phyloP scores from a whole-genome alignment of 1,139 yeast species.

The Suzukiozyma palmioleophila region DNA sequence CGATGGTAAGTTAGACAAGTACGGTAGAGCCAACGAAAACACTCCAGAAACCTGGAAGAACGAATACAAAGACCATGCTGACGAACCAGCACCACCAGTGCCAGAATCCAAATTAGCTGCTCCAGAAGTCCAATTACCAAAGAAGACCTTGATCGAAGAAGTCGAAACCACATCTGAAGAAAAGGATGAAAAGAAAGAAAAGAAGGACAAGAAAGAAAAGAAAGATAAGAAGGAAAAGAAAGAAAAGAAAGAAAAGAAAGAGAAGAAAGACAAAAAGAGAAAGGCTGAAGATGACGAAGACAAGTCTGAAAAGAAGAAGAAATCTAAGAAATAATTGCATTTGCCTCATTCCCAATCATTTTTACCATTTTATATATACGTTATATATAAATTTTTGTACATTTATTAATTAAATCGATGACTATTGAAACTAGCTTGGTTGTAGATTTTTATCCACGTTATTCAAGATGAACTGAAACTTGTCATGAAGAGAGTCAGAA shows the following conservation, averaged over 20 bases:
- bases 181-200: constrained; percentile 41
- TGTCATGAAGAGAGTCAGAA: constrained; percentile 11
- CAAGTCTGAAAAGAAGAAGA: constrained; percentile 43
- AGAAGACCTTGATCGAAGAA: constrained; percentile 35
- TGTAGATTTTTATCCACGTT: constrained; percentile 7
- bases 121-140: constrained; percentile 50
- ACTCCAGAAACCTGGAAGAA: constrained; percentile 93
- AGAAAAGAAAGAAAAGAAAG: constrained; percentile 38
- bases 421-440: constrained; percentile 1
- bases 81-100: constrained; percentile 52
- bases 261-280: constrained; percentile 48
- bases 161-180: constrained; percentile 27
- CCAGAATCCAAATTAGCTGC: constrained; percentile 46
- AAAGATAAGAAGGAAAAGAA: constrained; percentile 60
- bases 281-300: constrained; percentile 55
- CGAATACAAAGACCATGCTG: constrained; percentile 78
- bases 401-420: constrained; percentile 10
- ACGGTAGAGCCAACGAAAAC: constrained; percentile 86
- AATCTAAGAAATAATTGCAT: constrained; percentile 22
- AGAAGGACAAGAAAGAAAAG: constrained; percentile 63
- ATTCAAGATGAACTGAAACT: constrained; percentile 13
- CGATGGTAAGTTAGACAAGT: constrained; percentile 95
- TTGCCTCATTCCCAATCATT: constrained; percentile 2
- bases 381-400: constrained; percentile 13
- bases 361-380: constrained; percentile 5